Base-by-base conservation (phyloP, 140 eudicot species). In the Artemisia princeps region DNA sequence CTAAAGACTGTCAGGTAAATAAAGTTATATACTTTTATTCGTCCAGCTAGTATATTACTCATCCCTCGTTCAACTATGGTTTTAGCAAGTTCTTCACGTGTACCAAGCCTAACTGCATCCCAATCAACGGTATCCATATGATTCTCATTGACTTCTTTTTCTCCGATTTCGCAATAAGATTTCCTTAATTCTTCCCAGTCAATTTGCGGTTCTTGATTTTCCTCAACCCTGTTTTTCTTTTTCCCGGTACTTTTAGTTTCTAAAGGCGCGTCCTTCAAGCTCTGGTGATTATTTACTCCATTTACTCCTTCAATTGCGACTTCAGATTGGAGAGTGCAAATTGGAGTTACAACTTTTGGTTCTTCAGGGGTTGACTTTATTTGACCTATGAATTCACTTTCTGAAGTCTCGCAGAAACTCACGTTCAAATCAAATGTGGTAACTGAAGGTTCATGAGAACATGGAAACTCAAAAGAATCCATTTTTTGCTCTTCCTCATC, bases 91-190 rank as follows among this genome's bases (percentile, higher is more conserved):
- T 80, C 87, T 13, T 28, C 6, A 26, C 56, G 75, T 2, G 78
- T n/a, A 11, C 84, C 85, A 9, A 67, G 62, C 71, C 94, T 76
- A 28, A 86, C 94, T 2, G 87, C 95, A 3, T 84, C 94, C 89
- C 89, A 90, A 59, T 90, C 80, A 57, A 82, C 89, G 23, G 89
- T 74, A 64, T 86, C 95, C 72, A 15, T 53, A 28, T 9, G 30
- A 46, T 64, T 15, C 19, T 58, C 19, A 17, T 17, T 70, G 15
- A 12, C 56, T 22, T 67, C 79, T 55, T 65, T 77, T 67, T 44
- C 59, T 72, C 26, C 61, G 3, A 15, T 22, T 60, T 55, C 15
- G 69, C 56, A 54, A 48, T 71, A 79, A 1, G 19, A 16, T 70
- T 54, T 78, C 70, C 83, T 70, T 46, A 81, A 16, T 68, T 68